Evolutionary conservation across 805 yeast species (phyloP), one percentile per base, ranked within the genome.

Genomic region (Saturnispora gosingensis): DNA sequence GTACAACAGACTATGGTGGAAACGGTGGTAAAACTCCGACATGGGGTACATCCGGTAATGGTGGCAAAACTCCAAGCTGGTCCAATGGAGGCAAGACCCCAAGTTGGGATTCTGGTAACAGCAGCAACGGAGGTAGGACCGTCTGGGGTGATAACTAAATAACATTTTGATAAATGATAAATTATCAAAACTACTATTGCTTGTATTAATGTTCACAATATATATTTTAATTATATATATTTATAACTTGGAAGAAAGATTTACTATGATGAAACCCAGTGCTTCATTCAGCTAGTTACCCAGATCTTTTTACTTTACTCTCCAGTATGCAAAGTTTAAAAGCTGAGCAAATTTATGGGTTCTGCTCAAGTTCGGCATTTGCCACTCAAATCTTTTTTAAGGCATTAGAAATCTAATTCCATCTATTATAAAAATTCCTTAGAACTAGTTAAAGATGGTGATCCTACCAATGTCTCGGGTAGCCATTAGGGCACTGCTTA

Each of bases 21-120:
- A 67, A 61, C 39, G 55, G 73, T 2, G 52, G 58, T 8, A 69
- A 62, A 52, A 72, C 77, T 10, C 78, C 83, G 4, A 68, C 71
- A 18, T 70, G 74, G 72, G 72, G 80, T 1, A 76, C 84, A 81
- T 59, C 61, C 28, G 51, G 59, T 8, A 38, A 38, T 13, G 57
- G 63, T 52, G 72, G 48, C 59, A 68, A 62, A 46, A 71, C 77
- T 1, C 75, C 78, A 5, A 66, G 71, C 1, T 45, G 50, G 46
- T 40, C 24, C 10, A 62, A 58, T 36, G 56, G 74, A 3, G 53
- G 55, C 20, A 69, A 63, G 53, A 72, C 78, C n/a, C 80, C 83
- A 5, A 64, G 69, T 1, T 68, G 71, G 70, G 53, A 51, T 30
- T 72, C 71, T 46, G 65, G 61, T 20, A 67, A 64, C 1, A 61